Evolutionary conservation across 345 rosid species (phyloP).

Genomic region (Linum lewisii): DNA sequence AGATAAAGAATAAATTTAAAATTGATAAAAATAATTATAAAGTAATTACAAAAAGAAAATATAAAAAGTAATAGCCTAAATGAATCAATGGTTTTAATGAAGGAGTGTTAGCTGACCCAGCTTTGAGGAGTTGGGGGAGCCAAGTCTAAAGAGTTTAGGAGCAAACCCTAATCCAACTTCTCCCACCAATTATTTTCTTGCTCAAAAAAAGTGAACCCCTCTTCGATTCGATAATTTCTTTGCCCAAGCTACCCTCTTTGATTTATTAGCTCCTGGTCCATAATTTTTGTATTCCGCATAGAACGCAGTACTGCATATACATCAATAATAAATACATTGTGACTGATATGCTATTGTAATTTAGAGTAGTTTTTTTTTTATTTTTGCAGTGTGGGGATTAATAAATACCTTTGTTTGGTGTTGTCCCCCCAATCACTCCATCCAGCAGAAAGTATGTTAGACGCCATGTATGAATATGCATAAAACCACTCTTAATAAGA

Average conservation of each 20-base stretch:
- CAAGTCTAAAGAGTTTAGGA: constrained; percentile 34
- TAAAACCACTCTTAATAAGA: constrained; percentile 52
- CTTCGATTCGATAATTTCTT: constrained; percentile 22
- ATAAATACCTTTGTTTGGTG: constrained; percentile 33
- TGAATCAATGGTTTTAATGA: no score
- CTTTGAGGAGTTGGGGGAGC: constrained; percentile 15
- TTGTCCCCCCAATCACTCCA: constrained; percentile 56
- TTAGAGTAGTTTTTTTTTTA: no score
- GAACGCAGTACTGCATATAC: constrained; percentile 31
- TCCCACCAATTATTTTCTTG: constrained; percentile 42
- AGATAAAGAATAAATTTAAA: no score
- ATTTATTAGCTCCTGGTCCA: constrained; percentile 36
- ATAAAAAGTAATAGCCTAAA: no score
- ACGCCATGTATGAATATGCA: constrained; percentile 43
- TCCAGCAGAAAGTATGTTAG: constrained; percentile 38
- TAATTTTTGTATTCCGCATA: constrained; percentile 38
- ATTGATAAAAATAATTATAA: no score
- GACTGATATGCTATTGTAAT: no score
- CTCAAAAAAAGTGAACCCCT: constrained; percentile 41
- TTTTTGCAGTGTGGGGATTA: no score
- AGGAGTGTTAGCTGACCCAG: no score
- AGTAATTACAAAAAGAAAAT: no score
- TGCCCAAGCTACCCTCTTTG: constrained; percentile 39
- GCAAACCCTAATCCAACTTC: constrained; percentile 44
- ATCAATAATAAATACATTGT: no score